These are phyloP conservation scores for Sequoia sempervirens DNA, from an alignment of 75 land plant species.

Conservation along the genomic window DNA sequence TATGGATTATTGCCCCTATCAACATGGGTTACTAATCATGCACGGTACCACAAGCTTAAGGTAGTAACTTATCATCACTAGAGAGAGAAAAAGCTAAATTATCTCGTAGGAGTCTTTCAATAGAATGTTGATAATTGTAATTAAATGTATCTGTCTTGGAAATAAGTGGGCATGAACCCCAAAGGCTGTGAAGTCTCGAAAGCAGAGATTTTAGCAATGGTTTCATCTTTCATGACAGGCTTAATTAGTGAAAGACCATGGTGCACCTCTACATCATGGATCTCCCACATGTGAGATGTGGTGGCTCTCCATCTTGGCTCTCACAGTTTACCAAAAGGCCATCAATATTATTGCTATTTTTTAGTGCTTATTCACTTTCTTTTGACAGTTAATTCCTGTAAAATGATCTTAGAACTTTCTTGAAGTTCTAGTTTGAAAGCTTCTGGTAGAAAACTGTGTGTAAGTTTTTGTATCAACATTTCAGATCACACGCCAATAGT, in stretches of 20 bases:
- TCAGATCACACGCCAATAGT: no score
- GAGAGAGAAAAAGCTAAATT: neutral
- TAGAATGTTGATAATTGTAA: neutral
- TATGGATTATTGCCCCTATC: neutral
- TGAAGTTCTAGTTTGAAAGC: no score
- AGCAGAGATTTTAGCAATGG: neutral
- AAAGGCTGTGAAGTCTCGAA: neutral
- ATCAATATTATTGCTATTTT: neutral
- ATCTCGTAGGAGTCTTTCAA: neutral
- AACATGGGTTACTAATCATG: neutral
- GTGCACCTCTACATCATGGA: neutral
- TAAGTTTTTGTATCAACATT: no score
- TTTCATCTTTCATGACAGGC: neutral
- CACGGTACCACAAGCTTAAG: neutral
- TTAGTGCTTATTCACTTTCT: neutral
- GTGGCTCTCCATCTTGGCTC: neutral
- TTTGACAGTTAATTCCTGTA: neutral
- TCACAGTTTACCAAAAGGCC: neutral
- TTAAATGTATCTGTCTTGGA: neutral
- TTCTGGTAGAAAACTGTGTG: no score
- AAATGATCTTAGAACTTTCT: neutral
- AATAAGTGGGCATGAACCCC: neutral
- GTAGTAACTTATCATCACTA: neutral
- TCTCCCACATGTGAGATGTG: neutral
- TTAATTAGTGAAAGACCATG: neutral